A percentile compares a stretch with the other conserved stretches of the same genome.
Evolutionary conservation across 768 basidiomycete species (phyloP).

Genomic region (Trametes coccinea): DNA sequence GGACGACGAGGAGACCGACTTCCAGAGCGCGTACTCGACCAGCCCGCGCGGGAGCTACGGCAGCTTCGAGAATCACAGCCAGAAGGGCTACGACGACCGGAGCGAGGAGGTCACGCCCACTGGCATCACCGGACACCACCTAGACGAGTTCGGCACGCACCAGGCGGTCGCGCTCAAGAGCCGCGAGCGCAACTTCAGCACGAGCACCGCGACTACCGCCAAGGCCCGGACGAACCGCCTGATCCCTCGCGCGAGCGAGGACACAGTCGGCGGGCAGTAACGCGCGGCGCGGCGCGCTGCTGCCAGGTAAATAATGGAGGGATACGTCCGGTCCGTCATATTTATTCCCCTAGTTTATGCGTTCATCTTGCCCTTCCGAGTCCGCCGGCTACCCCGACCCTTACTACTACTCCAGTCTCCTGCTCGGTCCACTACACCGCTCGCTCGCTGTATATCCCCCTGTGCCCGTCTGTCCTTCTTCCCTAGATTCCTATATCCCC

Average conservation of each 20-base stretch:
- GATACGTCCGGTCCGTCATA: slow-evolving; percentile 15
- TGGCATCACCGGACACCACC: slow-evolving; percentile 25
- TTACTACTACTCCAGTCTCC: not conserved
- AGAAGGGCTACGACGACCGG: slow-evolving; percentile 17
- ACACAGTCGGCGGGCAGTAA: slow-evolving; percentile 34
- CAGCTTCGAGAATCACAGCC: slow-evolving; percentile 38
- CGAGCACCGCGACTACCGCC: slow-evolving; percentile 49
- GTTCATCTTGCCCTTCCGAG: slow-evolving; percentile 5
- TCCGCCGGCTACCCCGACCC: slow-evolving; percentile 4
- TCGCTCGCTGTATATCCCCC: slow-evolving; percentile 3
- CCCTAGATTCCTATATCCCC: not conserved
- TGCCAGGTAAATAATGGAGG: slow-evolving; percentile 20
- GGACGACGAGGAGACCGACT: slow-evolving; percentile 83
- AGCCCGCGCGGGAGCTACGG: slow-evolving; percentile 71
- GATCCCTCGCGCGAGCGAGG: slow-evolving; percentile 39
- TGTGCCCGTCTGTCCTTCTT: not conserved
- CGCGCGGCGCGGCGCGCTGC: not conserved
- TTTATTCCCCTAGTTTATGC: slow-evolving; percentile 26
- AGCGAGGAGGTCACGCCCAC: slow-evolving; percentile 31
- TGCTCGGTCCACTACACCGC: not conserved
- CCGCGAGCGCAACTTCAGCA: slow-evolving; percentile 59
- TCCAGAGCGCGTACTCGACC: slow-evolving; percentile 82
- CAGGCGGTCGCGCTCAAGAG: slow-evolving; percentile 29
- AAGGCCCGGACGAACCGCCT: slow-evolving; percentile 33
- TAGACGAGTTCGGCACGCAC: slow-evolving; percentile 33